These are phyloP conservation scores for Penicillium parvum DNA, from an alignment of 495 filamentous ascomycete species.

Conservation along the genomic window DNA sequence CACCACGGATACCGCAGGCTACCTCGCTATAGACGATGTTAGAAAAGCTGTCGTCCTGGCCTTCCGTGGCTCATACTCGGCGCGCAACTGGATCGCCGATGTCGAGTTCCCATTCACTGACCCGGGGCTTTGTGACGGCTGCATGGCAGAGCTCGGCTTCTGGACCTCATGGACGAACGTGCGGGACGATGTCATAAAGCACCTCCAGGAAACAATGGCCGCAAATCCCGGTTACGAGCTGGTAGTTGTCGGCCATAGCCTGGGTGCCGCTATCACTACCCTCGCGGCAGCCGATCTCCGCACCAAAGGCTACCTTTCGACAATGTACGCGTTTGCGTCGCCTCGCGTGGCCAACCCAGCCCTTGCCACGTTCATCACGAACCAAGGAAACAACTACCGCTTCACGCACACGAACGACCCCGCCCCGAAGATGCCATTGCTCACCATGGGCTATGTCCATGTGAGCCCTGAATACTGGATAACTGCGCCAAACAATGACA, in stretches of 20 bases:
- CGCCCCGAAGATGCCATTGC: constrained; percentile 57
- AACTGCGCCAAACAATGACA: constrained; percentile 27
- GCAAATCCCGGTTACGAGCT: constrained; percentile 48
- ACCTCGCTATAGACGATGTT: constrained; percentile 57
- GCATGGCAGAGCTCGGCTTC: constrained; percentile 51
- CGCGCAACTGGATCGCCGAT: constrained; percentile 65
- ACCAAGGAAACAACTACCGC: constrained; percentile 54
- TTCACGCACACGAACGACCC: constrained; percentile 63
- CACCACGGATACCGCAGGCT: constrained; percentile 59
- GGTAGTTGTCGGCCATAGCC: constrained; percentile 57
- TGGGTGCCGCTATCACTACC: constrained; percentile 59
- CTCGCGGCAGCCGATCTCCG: constrained; percentile 57
- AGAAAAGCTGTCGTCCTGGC: constrained; percentile 57
- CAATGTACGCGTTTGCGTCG: constrained; percentile 61
- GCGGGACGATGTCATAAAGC: constrained; percentile 29
- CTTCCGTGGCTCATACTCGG: constrained; percentile 59
- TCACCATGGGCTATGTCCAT: constrained; percentile 53
- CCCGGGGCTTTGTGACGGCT: constrained; percentile 45
- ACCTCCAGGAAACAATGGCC: constrained; percentile 27
- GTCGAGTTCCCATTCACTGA: constrained; percentile 34
- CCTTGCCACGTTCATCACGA: constrained; percentile 50
- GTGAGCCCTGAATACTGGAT: constrained; percentile 62
- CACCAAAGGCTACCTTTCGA: constrained; percentile 29
- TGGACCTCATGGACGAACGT: constrained; percentile 47
- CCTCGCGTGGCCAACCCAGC: constrained; percentile 57